phyloP scores from a whole-genome alignment of 2,329 filamentous ascomycete genomes.

The Ceratocystis huliohia region DNA sequence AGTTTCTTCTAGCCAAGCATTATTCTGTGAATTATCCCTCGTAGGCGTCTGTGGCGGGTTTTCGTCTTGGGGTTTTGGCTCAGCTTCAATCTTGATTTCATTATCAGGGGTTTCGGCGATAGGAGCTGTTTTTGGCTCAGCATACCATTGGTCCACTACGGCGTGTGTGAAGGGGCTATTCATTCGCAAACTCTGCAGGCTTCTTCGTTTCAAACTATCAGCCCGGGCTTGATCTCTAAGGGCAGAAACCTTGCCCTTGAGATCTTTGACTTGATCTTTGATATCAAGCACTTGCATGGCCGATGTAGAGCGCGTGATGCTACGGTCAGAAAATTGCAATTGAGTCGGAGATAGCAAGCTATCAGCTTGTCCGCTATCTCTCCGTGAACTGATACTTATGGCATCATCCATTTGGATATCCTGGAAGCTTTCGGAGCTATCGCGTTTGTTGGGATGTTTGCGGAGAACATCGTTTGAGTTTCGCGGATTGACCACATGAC shows the following conservation, averaged over 20 bases:
- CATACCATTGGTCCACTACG: constrained; percentile 41
- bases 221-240: constrained; percentile 66
- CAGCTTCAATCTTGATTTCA: background rate
- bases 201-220: constrained; percentile 65
- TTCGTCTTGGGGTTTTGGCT: background rate
- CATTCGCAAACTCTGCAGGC: constrained; percentile 60
- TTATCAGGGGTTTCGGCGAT: constrained; percentile 23
- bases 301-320: constrained; percentile 53
- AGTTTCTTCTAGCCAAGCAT: constrained; percentile 11
- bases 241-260: constrained; percentile 73
- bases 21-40: background rate
- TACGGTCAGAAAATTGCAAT: constrained; percentile 33
- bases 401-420: constrained; percentile 42
- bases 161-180: constrained; percentile 70
- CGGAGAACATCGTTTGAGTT: constrained; percentile 16
- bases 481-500: constrained; percentile 30
- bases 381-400: constrained; percentile 21
- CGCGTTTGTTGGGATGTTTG: constrained; percentile 23
- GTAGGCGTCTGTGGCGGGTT: constrained; percentile 1
- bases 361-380: constrained; percentile 12
- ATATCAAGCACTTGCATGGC: constrained; percentile 60
- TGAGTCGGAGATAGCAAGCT: constrained; percentile 35
- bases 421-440: constrained; percentile 31
- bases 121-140: constrained; percentile 25
- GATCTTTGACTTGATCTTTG: constrained; percentile 71